These are phyloP conservation scores for Mediolabrus comicus DNA, from an alignment of 108 stramenopile species.

Conservation along the genomic window DNA sequence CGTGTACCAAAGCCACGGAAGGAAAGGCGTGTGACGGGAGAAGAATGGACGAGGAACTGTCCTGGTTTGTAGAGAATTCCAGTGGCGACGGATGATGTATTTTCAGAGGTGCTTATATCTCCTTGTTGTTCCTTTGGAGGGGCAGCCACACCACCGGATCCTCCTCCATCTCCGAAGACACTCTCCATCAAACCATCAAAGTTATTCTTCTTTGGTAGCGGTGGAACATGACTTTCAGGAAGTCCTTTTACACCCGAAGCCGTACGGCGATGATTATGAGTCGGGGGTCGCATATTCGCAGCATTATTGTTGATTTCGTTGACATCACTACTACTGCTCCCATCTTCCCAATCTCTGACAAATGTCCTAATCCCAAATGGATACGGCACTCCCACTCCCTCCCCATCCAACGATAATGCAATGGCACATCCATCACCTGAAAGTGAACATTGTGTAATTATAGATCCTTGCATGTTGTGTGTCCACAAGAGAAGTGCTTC, in stretches of 20 bases:
- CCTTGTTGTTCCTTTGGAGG: neutral
- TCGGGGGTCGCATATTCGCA: conserved; percentile 24
- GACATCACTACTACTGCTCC: conserved; percentile 22
- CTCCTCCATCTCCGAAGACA: conserved; percentile 13
- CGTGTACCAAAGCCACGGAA: conserved; percentile 70
- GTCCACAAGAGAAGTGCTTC: conserved; percentile 73
- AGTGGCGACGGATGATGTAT: neutral
- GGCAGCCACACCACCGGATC: neutral
- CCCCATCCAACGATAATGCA: conserved; percentile 53
- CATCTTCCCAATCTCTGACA: conserved; percentile 62
- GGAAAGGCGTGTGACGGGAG: conserved; percentile 70
- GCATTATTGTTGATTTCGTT: conserved; percentile 2
- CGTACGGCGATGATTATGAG: conserved; percentile 22
- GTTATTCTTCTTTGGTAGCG: conserved; percentile 6
- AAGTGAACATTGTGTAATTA: conserved; percentile 54
- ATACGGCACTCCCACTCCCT: conserved; percentile 49
- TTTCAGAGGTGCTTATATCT: neutral
- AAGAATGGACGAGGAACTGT: conserved; percentile 72
- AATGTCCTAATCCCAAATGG: conserved; percentile 68
- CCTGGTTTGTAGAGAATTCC: conserved; percentile 79
- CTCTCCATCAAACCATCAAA: conserved; percentile 19
- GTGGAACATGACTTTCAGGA: conserved; percentile 6
- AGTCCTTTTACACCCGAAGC: neutral
- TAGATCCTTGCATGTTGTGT: conserved; percentile 43
- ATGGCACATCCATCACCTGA: conserved; percentile 78